Evolutionary conservation across 306 rosid species (phyloP), one percentile per base, ranked within the genome.

Genomic region (Trichosanthes truncata): DNA sequence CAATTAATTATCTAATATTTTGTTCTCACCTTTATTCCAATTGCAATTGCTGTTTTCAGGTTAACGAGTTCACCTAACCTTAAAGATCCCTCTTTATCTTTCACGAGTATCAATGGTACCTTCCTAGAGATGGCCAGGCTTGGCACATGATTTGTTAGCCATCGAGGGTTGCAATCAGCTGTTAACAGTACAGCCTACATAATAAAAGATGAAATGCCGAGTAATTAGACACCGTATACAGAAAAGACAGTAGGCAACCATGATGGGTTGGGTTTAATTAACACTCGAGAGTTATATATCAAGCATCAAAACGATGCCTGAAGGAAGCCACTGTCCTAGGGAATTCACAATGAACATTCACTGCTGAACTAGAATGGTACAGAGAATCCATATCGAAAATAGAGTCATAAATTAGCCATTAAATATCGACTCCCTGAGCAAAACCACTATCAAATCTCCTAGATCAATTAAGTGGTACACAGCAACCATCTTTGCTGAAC

Each of bases 1-100:
- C 35, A 31, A 33, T 6, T 65, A 4, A 35, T 66, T 62, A 43
- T 2, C 62, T 65, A 38, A 74, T 57, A 14, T 45, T 45, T 48
- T 51, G 23, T 31, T 11, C 80, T 74, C 59, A 91, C 97, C 98
- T 91, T 93, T 60, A 93, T 77, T 71, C 98, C 98, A 57, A 91
- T 77, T n/a, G 96, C 92, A 80, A 93, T 87, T 55, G 97, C 92
- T n/a, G 96, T 91, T 86, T 87, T 93, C 57, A 91, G 83, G 45
- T 87, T 87, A 31, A 91, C 84, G 59, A 93, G 90, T 80, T 87
- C 90, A 75, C 93, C 97, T 81, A 93, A 84, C 86, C 93, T 87
- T 63, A 93, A 80, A 77, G 92, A 93, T 75, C 93, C 97, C 35
- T 82, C 81, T 75, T 90, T 84, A 77, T 90, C 93, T 79, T 85